phyloP scores from a whole-genome alignment of 2,329 filamentous ascomycete genomes.

The Apiospora pterosperma region DNA sequence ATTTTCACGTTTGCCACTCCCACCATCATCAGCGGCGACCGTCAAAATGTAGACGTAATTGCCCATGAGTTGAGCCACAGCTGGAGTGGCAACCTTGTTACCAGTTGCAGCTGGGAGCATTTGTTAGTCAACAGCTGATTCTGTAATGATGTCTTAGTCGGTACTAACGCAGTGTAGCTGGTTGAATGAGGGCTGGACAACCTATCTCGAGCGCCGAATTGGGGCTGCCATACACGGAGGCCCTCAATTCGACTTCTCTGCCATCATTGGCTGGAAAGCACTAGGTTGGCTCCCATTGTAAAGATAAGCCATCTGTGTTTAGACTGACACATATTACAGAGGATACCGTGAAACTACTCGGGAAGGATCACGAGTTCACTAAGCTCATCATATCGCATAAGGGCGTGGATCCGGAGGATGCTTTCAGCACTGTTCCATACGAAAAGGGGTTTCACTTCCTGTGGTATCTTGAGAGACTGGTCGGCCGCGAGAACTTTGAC shows the following conservation, averaged over 20 bases:
- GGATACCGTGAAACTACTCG: conserved; percentile 76
- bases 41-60: conserved; percentile 93
- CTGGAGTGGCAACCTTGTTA: conserved; percentile 88
- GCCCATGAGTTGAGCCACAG: conserved; percentile 68
- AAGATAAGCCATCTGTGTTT: background rate
- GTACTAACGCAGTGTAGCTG: conserved; percentile 39
- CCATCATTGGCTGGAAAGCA: conserved; percentile 94
- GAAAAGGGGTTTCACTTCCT: conserved; percentile 97
- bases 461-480: conserved; percentile 81
- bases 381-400: conserved; percentile 85
- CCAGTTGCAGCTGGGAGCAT: conserved; percentile 77
- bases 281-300: conserved; percentile 46
- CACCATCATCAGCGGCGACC: conserved; percentile 85
- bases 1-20: conserved; percentile 95
- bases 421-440: conserved; percentile 89
- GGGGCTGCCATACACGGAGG: conserved; percentile 76
- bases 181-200: conserved; percentile 84
- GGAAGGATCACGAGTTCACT: conserved; percentile 85
- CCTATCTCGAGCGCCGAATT: conserved; percentile 87
- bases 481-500: conserved; percentile 86
- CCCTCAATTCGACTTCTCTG: conserved; percentile 84
- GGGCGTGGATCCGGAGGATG: conserved; percentile 90
- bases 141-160: background rate
- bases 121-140: conserved; percentile 45
- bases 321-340: conserved; percentile 34